Evolutionary conservation across 768 basidiomycete genomes (phyloP), one percentile per base, ranked within the genome.

Genomic region (Boletellus sp.): DNA sequence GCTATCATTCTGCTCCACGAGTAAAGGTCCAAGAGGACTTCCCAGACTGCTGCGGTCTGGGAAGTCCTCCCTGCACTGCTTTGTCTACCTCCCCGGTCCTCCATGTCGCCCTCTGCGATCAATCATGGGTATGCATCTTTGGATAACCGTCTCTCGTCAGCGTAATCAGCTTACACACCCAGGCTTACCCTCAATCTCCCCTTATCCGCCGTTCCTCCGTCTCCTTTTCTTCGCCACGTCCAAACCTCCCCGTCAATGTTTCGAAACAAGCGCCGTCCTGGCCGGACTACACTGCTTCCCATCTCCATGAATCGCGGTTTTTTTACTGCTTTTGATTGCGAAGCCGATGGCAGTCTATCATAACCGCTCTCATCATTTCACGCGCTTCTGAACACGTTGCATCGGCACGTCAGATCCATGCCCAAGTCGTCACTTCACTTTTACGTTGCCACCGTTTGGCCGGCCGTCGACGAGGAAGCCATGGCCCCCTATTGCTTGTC

Each of bases 371-470:
- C 54, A 60, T 62, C 60, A 67, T 65, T 61, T 69, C 65, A 65
- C 65, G 63, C 58, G 60, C 67, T 67, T 65, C 63, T 51, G 7
- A 61, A 68, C 66, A 67, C 66, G 66, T 68, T 69, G 67, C 40
- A 63, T 53, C 66, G 57, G 65, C 66, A 58, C 63, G 61, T 61
- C 67, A 67, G 63, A 65, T 60, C 57, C 65, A 55, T 67, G 65
- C 60, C 17, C 53, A 57, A 33, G 40, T 51, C 53, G 53, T 63
- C 65, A 54, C 57, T 63, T 63, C 61, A 53, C 58, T 56, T 56
- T 67, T 69, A 67, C 66, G 66, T 69, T 61, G 60, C 42, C 58
- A 55, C 67, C 40, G 31, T 43, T 57, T 48, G 48, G 55, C 38
- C 48, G 35, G 37, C 56, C 45, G 47, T 60, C 56, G 52, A 54